Evolutionary conservation across 2,329 filamentous ascomycete genomes (phyloP).

Genomic region (Cladosporium sp.): DNA sequence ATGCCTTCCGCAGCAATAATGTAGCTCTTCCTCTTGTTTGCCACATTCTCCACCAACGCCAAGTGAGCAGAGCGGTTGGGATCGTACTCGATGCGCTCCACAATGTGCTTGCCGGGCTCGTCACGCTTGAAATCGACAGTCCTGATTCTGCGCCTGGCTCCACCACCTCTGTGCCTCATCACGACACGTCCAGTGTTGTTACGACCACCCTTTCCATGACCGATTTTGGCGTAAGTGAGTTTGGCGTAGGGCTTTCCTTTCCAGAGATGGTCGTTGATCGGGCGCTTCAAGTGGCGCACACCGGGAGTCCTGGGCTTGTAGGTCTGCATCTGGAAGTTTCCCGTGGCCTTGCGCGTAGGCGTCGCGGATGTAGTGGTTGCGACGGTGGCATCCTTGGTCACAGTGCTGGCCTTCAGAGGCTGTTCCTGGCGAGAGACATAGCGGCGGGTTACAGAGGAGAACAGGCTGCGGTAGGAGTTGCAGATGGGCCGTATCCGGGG

Average conservation of each 20-base stretch:
- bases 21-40: slow-evolving; percentile 77
- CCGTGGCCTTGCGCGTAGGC: slow-evolving; percentile 32
- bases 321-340: slow-evolving; percentile 62
- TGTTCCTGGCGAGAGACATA: slow-evolving; percentile 45
- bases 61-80: slow-evolving; percentile 92
- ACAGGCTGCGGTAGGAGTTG: slow-evolving; percentile 50
- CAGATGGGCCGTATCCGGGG: slow-evolving; percentile 59
- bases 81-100: slow-evolving; percentile 95
- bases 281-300: slow-evolving; percentile 84
- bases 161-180: slow-evolving; percentile 88
- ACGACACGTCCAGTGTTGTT: slow-evolving; percentile 86
- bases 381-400: slow-evolving; percentile 30
- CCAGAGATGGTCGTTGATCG: slow-evolving; percentile 96
- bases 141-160: slow-evolving; percentile 86
- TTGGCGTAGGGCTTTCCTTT: slow-evolving; percentile 81
- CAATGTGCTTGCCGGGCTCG: slow-evolving; percentile 76
- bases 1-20: slow-evolving; percentile 95
- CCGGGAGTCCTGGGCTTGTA: slow-evolving; percentile 95
- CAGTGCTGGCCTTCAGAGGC: slow-evolving; percentile 24
- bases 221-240: slow-evolving; percentile 89
- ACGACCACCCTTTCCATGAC: slow-evolving; percentile 86
- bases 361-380: slow-evolving; percentile 31
- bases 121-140: slow-evolving; percentile 85
- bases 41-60: slow-evolving; percentile 75
- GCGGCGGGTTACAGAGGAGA: slow-evolving; percentile 48